Evolutionary conservation across 2,329 filamentous ascomycete species (phyloP).

Genomic region (Cephalotrichum gorgonifer): DNA sequence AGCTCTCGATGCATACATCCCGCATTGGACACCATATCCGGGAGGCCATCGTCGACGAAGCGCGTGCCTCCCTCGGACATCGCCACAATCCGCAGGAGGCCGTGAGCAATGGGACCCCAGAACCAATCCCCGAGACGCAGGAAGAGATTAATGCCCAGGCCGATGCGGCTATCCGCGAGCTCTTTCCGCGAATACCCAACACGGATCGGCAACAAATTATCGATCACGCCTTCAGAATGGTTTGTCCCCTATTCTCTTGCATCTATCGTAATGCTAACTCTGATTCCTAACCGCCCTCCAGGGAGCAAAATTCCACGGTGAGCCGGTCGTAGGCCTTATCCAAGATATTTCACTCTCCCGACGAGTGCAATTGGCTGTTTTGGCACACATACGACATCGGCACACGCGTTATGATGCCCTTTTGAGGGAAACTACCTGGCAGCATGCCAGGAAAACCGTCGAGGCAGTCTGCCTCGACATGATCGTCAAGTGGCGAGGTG

Average conservation of each 20-base stretch:
- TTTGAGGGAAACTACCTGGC: slow-evolving; percentile 46
- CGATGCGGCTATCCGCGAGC: slow-evolving; percentile 49
- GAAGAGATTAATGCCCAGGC: slow-evolving; percentile 51
- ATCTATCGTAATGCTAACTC: neutral
- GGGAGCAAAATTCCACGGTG: slow-evolving; percentile 40
- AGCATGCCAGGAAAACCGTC: slow-evolving; percentile 50
- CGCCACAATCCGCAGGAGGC: slow-evolving; percentile 9
- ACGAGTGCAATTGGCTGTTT: slow-evolving; percentile 53
- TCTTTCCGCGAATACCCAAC: slow-evolving; percentile 56
- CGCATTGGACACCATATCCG: slow-evolving; percentile 52
- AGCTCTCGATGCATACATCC: slow-evolving; percentile 42
- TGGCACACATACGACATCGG: slow-evolving; percentile 57
- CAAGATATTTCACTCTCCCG: slow-evolving; percentile 45
- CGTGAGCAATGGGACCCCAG: slow-evolving; percentile 25
- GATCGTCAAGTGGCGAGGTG: slow-evolving; percentile 62
- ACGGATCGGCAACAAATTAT: slow-evolving; percentile 54
- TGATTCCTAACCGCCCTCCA: slow-evolving; percentile 14
- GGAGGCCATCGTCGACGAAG: slow-evolving; percentile 47
- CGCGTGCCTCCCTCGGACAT: slow-evolving; percentile 21
- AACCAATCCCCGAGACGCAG: slow-evolving; percentile 50
- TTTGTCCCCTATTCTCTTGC: slow-evolving; percentile 21
- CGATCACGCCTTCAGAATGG: slow-evolving; percentile 52
- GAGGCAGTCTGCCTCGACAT: slow-evolving; percentile 52
- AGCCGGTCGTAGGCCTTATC: slow-evolving; percentile 48
- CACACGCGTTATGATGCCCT: slow-evolving; percentile 56